Base-by-base conservation (phyloP, 495 filamentous ascomycete genomes). In the Daldinia grandis region DNA sequence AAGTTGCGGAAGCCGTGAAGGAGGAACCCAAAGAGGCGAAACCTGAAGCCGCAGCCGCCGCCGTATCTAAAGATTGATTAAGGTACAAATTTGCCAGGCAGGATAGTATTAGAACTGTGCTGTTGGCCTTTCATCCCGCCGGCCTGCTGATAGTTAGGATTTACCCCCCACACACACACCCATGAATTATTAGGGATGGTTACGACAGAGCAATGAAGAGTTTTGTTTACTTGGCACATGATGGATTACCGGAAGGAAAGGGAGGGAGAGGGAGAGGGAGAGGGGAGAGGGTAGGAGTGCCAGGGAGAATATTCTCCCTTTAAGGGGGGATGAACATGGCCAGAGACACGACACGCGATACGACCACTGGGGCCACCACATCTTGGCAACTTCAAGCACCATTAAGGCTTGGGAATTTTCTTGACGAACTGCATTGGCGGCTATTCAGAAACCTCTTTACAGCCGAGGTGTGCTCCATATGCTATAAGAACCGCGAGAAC, bases 1-100 rank as follows among this genome's bases (percentile, higher is more conserved):
- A 44, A 37, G 35, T 31, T 14, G 56, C 76, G 47, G 55, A 74
- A 12, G 65, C 50, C 25, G n/a, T 62, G 19, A 74, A 74, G 58
- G 75, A 71, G 28, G 76, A 72, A n/a, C 59, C 69, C 62, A 76
- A 77, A 37, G 60, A 69, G 15, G 62, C 68, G 28, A 69, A 76
- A 50, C 12, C 70, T 8, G 64, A 68, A 60, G 40, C 63, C 21
- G 44, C 63, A 3, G 47, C 63, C 28, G 65, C 73, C 21, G 64
- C 66, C 37, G 49, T 59, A 47, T 73, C 70, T 61, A 72, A 75
- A 50, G 70, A 76, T 61, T 72, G 57, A 74, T 68, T 62, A 33
- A 44, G 44, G 27, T 25, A 66, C 19, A 40, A 38, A 33, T 61
- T 64, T 58, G 37, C 21, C 33, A 50, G 58, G 62, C 71, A 74